Base-by-base conservation (phyloP, 129 eudicot species). In the Rutidosis leptorrhynchoides region DNA sequence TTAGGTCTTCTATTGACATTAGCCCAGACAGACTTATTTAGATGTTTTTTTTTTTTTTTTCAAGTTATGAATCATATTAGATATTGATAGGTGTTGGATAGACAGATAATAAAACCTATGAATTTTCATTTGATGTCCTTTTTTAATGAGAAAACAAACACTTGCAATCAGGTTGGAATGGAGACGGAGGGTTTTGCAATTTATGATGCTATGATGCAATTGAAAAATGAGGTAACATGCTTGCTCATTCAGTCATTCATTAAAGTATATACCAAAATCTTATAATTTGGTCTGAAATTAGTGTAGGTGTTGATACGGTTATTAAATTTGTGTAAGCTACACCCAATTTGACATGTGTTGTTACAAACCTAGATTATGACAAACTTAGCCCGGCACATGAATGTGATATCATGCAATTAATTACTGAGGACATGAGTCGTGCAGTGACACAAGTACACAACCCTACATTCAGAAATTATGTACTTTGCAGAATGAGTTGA, bases 161-260 rank as follows among this genome's bases (percentile, higher is more conserved):
- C 14, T 30, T 58, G 35, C n/a, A n/a, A n/a, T n/a, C 78, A 93
- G 98, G 87, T 89, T 63, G 96, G 83, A 30, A 73, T 77, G 95
- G 98, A 88, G 74, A 58, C 77, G 0, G 92, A 85, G 63, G 98
- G 98, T 72, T 93, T 88, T 78, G 92, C 95, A 17, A 88, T 93
- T 40, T 93, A 93, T 84, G 96, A 93, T 84, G 78, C 87, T 19
- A 74, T 93, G 92, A 93, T 82, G 96, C 87, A 78, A 68, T 24
- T 88, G 64, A 80, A 82, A 74, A 80, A 72, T 29, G 89, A 86
- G 96, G 98, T 86, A 58, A 32, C 5, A 4, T 45, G 42, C 65
- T 66, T 62, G 43, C 55, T 32, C 45, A n/a, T n/a, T n/a, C n/a
- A n/a, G n/a, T 32, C 15, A n/a, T n/a, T n/a, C n/a, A n/a, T n/a